Conservation (phyloP, 139 green algal species). For the Astrephomene gubernaculifera region DNA sequence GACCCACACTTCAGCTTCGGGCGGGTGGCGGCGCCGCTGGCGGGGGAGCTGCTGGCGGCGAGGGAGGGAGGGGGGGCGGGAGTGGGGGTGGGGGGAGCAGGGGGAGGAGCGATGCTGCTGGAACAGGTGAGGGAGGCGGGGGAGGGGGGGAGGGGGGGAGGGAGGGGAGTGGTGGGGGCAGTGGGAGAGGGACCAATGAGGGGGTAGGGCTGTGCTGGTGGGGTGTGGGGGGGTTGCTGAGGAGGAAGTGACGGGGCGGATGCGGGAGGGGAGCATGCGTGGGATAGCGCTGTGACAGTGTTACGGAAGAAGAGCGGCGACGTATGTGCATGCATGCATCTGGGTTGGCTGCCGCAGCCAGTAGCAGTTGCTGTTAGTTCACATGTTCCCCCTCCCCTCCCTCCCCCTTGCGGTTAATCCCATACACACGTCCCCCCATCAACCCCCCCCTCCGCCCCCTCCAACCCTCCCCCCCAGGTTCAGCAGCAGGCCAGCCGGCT, state of each 20-base stretch:
- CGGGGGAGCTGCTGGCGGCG: slow-evolving; percentile 69
- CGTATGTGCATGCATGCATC: neutral
- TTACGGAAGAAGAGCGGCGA: neutral
- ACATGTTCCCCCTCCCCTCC: neutral
- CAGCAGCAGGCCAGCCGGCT: slow-evolving; percentile 77
- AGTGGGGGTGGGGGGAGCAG: too few relatives aligned
- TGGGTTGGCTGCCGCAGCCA: neutral
- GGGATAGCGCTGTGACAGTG: neutral
- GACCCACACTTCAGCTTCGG: slow-evolving; percentile 82
- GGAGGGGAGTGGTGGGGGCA: neutral
- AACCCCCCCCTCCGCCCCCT: neutral
- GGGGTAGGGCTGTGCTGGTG: neutral
- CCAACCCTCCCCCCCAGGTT: slow-evolving; percentile 55
- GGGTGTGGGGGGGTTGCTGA: neutral
- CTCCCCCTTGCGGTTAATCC: neutral
- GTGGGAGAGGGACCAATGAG: neutral
- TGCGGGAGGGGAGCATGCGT: neutral
- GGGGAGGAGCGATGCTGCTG: slow-evolving; percentile 44
- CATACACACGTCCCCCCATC: neutral
- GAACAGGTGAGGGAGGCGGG: slow-evolving; percentile 29
- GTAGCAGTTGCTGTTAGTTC: neutral
- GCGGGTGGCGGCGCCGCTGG: slow-evolving; percentile 77
- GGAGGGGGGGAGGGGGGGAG: neutral
- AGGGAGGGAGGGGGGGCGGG: slow-evolving; percentile 17
- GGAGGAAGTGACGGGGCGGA: neutral